phyloP scores from a whole-genome alignment of 495 filamentous ascomycete species.

The Lasiosphaeriaceae sp. region DNA sequence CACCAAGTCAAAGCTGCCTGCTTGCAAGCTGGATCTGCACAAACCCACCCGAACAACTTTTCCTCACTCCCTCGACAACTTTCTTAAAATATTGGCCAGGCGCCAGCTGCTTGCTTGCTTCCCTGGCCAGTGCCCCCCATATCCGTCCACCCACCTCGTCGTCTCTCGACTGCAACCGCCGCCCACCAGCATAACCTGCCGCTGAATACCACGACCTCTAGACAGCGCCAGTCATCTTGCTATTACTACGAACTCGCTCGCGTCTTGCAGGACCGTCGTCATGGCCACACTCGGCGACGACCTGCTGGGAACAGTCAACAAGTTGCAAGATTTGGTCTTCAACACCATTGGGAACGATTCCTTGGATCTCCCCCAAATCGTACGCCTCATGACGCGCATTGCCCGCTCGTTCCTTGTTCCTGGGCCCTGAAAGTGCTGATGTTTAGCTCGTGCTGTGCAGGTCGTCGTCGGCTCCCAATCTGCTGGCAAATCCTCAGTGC shows the following conservation, averaged over 20 bases:
- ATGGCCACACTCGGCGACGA: constrained; percentile 81
- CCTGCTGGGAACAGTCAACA: constrained; percentile 87
- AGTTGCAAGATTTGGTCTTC: constrained; percentile 96
- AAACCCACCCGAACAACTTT: background rate
- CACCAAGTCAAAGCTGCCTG: constrained; percentile 2
- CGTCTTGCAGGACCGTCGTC: constrained; percentile 13
- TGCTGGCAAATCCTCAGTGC: constrained; percentile 97
- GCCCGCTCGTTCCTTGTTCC: background rate
- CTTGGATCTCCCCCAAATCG: constrained; percentile 95
- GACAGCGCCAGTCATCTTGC: background rate
- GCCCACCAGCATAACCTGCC: too few species aligned
- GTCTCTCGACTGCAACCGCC: too few species aligned
- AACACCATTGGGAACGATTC: constrained; percentile 99
- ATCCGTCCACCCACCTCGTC: too few species aligned
- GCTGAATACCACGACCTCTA: too few species aligned
- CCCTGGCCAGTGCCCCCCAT: background rate
- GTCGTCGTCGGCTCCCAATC: constrained; percentile 98
- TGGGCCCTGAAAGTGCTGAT: constrained; percentile 1
- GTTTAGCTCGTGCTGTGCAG: constrained; percentile 42
- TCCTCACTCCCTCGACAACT: constrained; percentile 4
- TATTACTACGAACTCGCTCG: constrained; percentile 1
- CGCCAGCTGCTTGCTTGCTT: constrained; percentile 13
- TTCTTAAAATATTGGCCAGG: background rate
- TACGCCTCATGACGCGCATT: constrained; percentile 46
- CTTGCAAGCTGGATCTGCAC: background rate